A percentile compares a stretch with the other conserved stretches of the same genome.
These are phyloP conservation scores for Stygiomarasmius scandens DNA, from an alignment of 1,284 basidiomycete species.

Conservation along the genomic window DNA sequence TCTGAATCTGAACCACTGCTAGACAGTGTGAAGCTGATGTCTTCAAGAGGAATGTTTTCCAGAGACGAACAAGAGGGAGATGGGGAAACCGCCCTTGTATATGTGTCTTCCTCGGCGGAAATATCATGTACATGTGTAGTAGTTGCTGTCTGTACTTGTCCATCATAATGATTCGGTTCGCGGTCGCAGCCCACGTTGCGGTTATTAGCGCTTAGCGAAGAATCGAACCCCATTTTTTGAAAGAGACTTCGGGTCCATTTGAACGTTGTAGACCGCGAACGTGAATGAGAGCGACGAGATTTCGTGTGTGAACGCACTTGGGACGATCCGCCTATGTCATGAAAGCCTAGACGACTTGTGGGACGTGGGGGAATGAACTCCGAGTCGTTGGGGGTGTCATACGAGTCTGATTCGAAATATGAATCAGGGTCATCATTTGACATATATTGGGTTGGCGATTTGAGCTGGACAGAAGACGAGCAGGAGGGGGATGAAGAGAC, in stretches of 20 bases:
- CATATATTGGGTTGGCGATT: background rate
- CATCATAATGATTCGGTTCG: background rate
- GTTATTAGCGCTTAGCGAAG: background rate
- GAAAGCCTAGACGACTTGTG: constrained; percentile 16
- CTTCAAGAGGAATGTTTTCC: background rate
- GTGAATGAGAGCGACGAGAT: constrained; percentile 1
- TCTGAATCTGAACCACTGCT: constrained; percentile 7
- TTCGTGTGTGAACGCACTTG: background rate
- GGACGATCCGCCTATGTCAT: background rate
- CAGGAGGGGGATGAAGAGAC: background rate
- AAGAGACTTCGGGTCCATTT: constrained; percentile 16
- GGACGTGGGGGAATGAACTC: constrained; percentile 14
- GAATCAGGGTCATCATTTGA: background rate
- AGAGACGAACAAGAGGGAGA: constrained; percentile 3
- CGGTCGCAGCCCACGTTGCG: background rate
- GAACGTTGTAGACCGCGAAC: constrained; percentile 8
- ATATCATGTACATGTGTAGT: no score
- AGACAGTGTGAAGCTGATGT: constrained; percentile 10
- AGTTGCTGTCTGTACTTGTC: no score
- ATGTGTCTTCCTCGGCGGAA: background rate
- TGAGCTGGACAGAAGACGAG: background rate
- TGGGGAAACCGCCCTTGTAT: background rate
- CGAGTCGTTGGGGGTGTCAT: background rate
- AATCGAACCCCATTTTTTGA: constrained; percentile 14
- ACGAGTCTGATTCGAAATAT: background rate